These are phyloP conservation scores for Penicillium concentricum DNA, from an alignment of 2,329 filamentous ascomycete species.

Conservation along the genomic window DNA sequence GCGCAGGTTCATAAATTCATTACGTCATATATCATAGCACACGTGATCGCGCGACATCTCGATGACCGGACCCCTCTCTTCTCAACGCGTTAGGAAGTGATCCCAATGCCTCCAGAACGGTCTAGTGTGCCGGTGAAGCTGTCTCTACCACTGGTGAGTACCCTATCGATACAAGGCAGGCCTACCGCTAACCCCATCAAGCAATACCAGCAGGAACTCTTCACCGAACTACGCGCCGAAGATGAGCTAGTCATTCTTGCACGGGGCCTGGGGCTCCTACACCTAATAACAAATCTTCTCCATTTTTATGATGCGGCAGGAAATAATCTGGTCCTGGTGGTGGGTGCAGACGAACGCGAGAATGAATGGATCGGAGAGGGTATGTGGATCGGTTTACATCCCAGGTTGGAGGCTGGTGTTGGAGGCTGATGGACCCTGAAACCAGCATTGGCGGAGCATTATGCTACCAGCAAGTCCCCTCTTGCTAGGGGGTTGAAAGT, in stretches of 20 bases:
- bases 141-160: constrained; percentile 58
- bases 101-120: constrained; percentile 45
- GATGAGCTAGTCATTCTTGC: constrained; percentile 94
- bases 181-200: constrained; percentile 30
- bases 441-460: constrained; percentile 82
- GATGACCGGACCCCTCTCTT: background rate
- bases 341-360: constrained; percentile 87
- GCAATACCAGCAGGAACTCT: constrained; percentile 92
- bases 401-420: background rate
- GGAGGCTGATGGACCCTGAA: constrained; percentile 9
- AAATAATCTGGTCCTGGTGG: constrained; percentile 84
- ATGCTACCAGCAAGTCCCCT: constrained; percentile 79
- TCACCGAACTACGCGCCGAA: constrained; percentile 82
- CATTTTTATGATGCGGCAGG: constrained; percentile 96
- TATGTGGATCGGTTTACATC: constrained; percentile 22
- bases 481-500: constrained; percentile 82
- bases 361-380: constrained; percentile 94
- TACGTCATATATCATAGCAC: constrained; percentile 16
- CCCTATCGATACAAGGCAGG: background rate
- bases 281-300: constrained; percentile 90
- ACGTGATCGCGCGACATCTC: constrained; percentile 17
- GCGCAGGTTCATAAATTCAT: background rate
- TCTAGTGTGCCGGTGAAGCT: constrained; percentile 58
- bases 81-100: constrained; percentile 26
- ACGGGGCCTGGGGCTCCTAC: constrained; percentile 85